Percentiles rank a stretch among this genome's conserved stretches.
Evolutionary conservation across 495 filamentous ascomycete species (phyloP).

Genomic region (Ascobolus immersus): DNA sequence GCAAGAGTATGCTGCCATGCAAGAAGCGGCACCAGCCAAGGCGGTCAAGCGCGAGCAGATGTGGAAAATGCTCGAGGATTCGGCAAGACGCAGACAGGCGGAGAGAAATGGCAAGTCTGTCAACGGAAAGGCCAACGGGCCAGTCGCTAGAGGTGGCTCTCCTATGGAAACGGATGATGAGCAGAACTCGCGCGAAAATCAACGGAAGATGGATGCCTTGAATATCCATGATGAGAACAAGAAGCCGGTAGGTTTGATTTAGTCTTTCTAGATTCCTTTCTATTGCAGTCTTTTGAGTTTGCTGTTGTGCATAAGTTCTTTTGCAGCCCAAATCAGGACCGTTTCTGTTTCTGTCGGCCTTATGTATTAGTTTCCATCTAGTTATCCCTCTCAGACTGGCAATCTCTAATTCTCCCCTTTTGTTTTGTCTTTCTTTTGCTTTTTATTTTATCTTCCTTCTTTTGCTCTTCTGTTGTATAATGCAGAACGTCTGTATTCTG

Average conservation of each 20-base stretch:
- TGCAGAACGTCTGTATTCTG: too few species aligned
- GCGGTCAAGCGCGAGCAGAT: constrained; percentile 50
- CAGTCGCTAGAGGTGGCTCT: constrained; percentile 21
- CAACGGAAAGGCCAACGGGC: constrained; percentile 14
- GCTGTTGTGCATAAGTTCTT: constrained; percentile 11
- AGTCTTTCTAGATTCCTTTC: constrained; percentile 10
- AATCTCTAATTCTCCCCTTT: constrained; percentile 9
- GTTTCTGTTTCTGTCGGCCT: constrained; percentile 3
- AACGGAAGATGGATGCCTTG: constrained; percentile 40
- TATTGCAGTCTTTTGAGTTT: constrained; percentile 13
- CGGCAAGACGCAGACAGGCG: constrained; percentile 31
- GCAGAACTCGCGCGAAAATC: constrained; percentile 36
- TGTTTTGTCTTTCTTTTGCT: constrained; percentile 7
- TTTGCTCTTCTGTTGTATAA: constrained; percentile 7
- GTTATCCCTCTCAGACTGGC: constrained; percentile 8
- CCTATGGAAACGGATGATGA: constrained; percentile 32
- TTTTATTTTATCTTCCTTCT: constrained; percentile 7
- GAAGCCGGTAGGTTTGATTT: constrained; percentile 18
- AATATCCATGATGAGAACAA: constrained; percentile 33
- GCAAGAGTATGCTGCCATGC: constrained; percentile 89
- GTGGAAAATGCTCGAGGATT: constrained; percentile 66
- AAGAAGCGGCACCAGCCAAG: constrained; percentile 60
- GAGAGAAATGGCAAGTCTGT: constrained; percentile 29
- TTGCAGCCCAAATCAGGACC: too few species aligned
- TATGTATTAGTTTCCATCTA: neutral